Base-by-base conservation (phyloP, 2,329 filamentous ascomycete genomes). In the Phoma sp. region DNA sequence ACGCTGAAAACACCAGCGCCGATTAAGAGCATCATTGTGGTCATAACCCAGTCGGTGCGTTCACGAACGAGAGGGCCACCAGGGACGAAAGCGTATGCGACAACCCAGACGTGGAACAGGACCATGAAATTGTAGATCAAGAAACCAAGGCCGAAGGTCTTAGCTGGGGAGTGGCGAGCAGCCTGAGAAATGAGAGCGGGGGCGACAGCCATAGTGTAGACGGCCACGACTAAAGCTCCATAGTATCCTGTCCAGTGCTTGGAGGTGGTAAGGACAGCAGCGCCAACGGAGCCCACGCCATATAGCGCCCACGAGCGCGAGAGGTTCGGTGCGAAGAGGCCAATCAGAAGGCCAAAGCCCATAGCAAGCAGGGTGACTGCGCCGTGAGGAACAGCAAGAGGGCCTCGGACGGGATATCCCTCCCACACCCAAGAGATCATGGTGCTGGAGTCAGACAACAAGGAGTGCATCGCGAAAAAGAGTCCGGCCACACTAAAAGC, bases 391-490 rank as follows among this genome's bases (percentile, higher is more conserved):
- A 88, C 92, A 57, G 92, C 86, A 42, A 95, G 85, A 2, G 95
- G 95, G 6, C 95, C 95, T 42, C 90, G 87, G 33, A 98, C 85
- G 12, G 95, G 95, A 67, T 90, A 99, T 6, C 95, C 95, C 65
- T 97, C 92, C 95, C 95, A 99, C 2, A 92, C 92, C 95, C 95
- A 99, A 14, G 93, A 83, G 53, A 98, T 97, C 92, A 99, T 98
- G 47, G 95, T 99, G 79, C 95, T 98, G 0, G 93, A 96, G 73
- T 99, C 95, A 0, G 95, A 97, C 10, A 99, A 83, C 9, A 99
- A 81, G 1, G 93, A 97, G 73, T 98, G 95, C 69, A 98, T 82
- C 5, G 85, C 91, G 68, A 99, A 99, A 69, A 97, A 83, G 7
- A 97, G 76, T 25, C 92, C 93, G 20, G 86, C 92, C 49, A 98